Conservation (phyloP, 176 grass and related monocot genomes). For the Oryza meyeriana region DNA sequence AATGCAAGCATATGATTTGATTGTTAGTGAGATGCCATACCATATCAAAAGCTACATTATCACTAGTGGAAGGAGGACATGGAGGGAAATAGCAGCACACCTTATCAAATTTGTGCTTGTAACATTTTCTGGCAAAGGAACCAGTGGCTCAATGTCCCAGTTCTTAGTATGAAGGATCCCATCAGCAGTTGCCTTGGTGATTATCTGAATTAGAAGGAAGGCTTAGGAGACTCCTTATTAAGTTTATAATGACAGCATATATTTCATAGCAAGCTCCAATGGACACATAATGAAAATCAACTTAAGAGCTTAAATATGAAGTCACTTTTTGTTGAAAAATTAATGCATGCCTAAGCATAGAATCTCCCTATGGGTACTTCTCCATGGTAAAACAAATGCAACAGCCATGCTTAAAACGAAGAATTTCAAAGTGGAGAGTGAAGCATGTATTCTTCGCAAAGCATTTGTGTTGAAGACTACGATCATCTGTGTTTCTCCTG, state of each 20-base stretch:
- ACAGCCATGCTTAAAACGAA: background rate
- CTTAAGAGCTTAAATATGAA: background rate
- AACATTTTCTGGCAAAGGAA: slow-evolving; percentile 52
- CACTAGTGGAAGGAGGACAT: background rate
- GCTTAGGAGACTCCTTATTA: slow-evolving; percentile 18
- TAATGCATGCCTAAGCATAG: background rate
- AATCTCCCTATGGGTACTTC: background rate
- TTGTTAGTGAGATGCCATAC: background rate
- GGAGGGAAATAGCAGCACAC: slow-evolving; percentile 18
- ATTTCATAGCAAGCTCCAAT: background rate
- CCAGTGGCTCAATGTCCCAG: slow-evolving; percentile 84
- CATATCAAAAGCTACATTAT: slow-evolving; percentile 5
- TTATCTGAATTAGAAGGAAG: slow-evolving; percentile 47
- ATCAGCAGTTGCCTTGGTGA: slow-evolving; percentile 76
- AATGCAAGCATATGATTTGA: slow-evolving; percentile 22
- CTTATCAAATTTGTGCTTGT: slow-evolving; percentile 34
- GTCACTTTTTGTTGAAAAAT: background rate
- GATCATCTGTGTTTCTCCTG: background rate
- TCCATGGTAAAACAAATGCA: background rate
- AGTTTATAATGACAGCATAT: background rate
- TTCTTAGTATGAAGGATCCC: slow-evolving; percentile 72
- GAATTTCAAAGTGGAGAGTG: background rate
- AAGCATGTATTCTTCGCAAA: background rate
- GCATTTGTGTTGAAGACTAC: background rate
- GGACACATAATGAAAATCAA: slow-evolving; percentile 17